Base-by-base conservation (phyloP, 2,329 filamentous ascomycete species). In the Gremmenia infestans region DNA sequence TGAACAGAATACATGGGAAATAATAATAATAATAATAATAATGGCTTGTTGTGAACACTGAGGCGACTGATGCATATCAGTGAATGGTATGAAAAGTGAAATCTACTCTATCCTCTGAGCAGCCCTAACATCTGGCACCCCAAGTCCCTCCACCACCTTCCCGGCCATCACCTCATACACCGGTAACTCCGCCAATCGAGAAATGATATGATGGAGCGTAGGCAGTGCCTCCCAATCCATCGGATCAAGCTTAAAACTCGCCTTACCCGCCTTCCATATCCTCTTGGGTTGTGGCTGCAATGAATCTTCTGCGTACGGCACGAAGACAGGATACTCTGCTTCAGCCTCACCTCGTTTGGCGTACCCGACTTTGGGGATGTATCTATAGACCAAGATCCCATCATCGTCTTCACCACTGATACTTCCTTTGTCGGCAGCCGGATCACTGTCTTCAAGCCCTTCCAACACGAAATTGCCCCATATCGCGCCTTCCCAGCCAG, bases 201-300 rank as follows among this genome's bases (percentile, higher is more conserved):
- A 68, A 5, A 81, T 70, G 8, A 87, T 70, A 64, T 86, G 80
- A 63, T 86, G 81, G 52, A 86, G 69, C 2, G 82, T 87, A 0
- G 83, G 84, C 56, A 86, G 65, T 4, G 69, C 71, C 48, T 81
- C 71, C 81, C 77, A 81, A 61, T 81, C 76, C 15, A 77, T 61
- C 0, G 70, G 71, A 40, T 81, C 72, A 53, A 84, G 76, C 50
- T 71, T 68, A 50, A 86, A 67, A 2, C 63, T 72, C 0, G 78
- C 77, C 12, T 73, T 73, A 1, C 64, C 67, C 0, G 77, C 70
- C 50, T 70, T 69, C 37, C 68, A 67, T 23, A 73, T 72, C 59
- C 65, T 70, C 60, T 59, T 58, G 8, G 63, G 58, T 32, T 65
- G 66, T 1, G 72, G 62, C 60, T 71, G 70, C 19, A 68, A 14